Percentiles rank a stretch among this genome's conserved stretches.
Conservation (phyloP, 108 stramenopile species). For the Licmophora abbreviata region DNA sequence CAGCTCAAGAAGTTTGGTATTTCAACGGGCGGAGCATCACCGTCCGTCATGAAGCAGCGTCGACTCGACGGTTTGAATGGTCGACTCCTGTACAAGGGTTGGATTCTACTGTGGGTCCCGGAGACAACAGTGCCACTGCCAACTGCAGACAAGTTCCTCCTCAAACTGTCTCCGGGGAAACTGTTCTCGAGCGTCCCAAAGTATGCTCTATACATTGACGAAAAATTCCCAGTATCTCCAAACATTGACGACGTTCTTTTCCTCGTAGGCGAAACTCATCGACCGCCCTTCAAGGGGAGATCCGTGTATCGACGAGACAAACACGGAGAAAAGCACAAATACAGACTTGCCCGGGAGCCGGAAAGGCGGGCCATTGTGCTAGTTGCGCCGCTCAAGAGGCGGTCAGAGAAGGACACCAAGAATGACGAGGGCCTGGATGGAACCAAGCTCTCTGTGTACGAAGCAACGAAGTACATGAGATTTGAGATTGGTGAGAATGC, state of each 20-base stretch:
- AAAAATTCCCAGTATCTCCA: constrained; percentile 50
- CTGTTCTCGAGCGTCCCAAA: constrained; percentile 46
- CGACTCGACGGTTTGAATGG: constrained; percentile 47
- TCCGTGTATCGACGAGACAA: constrained; percentile 24
- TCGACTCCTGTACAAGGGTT: constrained; percentile 51
- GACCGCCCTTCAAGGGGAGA: constrained; percentile 12
- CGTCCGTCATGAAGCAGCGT: constrained; percentile 7
- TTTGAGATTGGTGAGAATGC: constrained; percentile 41
- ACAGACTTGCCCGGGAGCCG: constrained; percentile 54
- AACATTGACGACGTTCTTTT: constrained; percentile 57
- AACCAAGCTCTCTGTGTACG: constrained; percentile 30
- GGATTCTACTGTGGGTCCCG: constrained; percentile 55
- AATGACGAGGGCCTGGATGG: constrained; percentile 7
- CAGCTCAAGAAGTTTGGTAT: constrained; percentile 39
- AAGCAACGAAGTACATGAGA: constrained; percentile 53
- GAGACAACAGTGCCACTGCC: constrained; percentile 36
- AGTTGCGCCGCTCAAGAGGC: constrained; percentile 29
- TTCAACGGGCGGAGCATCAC: constrained; percentile 12
- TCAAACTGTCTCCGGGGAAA: constrained; percentile 64
- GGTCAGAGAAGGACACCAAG: constrained; percentile 10
- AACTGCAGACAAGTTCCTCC: constrained; percentile 27
- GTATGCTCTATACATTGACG: constrained; percentile 58
- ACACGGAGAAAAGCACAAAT: constrained; percentile 42
- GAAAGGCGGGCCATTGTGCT: constrained; percentile 49
- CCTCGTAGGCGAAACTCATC: constrained; percentile 42